Evolutionary conservation across 2,329 filamentous ascomycete species (phyloP).

Genomic region (Talaromyces funiculosus): DNA sequence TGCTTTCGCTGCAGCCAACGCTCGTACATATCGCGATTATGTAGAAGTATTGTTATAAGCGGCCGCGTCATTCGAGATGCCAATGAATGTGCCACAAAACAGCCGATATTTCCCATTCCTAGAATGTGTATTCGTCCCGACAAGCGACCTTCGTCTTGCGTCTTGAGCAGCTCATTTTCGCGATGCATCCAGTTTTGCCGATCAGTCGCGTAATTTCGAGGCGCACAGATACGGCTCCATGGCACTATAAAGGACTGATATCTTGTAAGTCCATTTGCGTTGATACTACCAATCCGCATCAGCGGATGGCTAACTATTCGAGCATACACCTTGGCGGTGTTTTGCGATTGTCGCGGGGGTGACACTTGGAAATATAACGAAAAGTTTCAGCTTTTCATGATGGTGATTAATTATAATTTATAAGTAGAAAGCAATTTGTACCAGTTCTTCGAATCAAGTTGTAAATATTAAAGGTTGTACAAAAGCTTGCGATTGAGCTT

Average conservation of each 20-base stretch:
- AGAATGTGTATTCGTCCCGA: slow-evolving; percentile 64
- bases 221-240: not conserved
- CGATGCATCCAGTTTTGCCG: not conserved
- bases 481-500: not conserved
- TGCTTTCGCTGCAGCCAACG: slow-evolving; percentile 28
- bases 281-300: slow-evolving; percentile 13
- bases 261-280: slow-evolving; percentile 6
- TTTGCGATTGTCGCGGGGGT: not conserved
- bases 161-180: not conserved
- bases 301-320: slow-evolving; percentile 14
- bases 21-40: slow-evolving; percentile 43
- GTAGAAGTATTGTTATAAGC: slow-evolving; percentile 75
- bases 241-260: slow-evolving; percentile 9
- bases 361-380: not conserved
- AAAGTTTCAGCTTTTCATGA: not conserved
- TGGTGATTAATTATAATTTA: too few species aligned
- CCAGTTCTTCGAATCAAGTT: not conserved
- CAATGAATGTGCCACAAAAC: slow-evolving; percentile 69
- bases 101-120: slow-evolving; percentile 75
- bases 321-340: slow-evolving; percentile 13
- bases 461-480: not conserved
- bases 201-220: not conserved
- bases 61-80: slow-evolving; percentile 57
- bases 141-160: slow-evolving; percentile 17
- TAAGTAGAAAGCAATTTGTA: not conserved